A percentile compares a stretch with the other conserved stretches of the same genome.
Conservation (phyloP, 345 rosid species). For the Excoecaria agallocha region DNA sequence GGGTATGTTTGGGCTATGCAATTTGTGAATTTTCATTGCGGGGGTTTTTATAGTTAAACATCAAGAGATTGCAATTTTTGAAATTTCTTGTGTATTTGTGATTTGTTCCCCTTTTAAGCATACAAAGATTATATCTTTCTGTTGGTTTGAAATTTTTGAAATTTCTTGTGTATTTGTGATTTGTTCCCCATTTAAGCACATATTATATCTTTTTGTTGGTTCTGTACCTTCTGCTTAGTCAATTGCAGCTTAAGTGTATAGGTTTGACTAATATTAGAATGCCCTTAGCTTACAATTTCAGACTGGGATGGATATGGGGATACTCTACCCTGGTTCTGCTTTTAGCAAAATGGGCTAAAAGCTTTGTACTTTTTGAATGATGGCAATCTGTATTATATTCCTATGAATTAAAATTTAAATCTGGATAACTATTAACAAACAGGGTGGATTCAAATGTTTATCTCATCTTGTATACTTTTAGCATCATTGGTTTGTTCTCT, state of each 20-base stretch:
- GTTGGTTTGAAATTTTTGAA: too few relatives aligned
- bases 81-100: not conserved
- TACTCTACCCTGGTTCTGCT: not conserved
- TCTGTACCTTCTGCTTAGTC: conserved; percentile 1
- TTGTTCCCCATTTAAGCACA: too few relatives aligned
- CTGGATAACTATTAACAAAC: too few relatives aligned
- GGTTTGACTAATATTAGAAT: conserved; percentile 6
- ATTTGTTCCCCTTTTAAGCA: not conserved
- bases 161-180: too few relatives aligned
- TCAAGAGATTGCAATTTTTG: not conserved
- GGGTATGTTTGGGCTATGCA: not conserved
- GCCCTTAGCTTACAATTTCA: not conserved
- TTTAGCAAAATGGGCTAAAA: not conserved
- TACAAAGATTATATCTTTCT: conserved; percentile 6
- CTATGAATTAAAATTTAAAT: not conserved
- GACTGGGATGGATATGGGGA: not conserved
- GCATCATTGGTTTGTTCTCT: too few relatives aligned
- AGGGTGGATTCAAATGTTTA: too few relatives aligned
- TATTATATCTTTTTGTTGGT: too few relatives aligned
- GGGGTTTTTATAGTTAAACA: not conserved
- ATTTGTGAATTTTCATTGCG: conserved; percentile 2
- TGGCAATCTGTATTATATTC: not conserved
- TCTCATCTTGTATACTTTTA: too few relatives aligned
- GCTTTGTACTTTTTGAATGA: not conserved
- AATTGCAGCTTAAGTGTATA: not conserved